Conservation (phyloP, 129 eudicot species). For the Flaveria robusta region DNA sequence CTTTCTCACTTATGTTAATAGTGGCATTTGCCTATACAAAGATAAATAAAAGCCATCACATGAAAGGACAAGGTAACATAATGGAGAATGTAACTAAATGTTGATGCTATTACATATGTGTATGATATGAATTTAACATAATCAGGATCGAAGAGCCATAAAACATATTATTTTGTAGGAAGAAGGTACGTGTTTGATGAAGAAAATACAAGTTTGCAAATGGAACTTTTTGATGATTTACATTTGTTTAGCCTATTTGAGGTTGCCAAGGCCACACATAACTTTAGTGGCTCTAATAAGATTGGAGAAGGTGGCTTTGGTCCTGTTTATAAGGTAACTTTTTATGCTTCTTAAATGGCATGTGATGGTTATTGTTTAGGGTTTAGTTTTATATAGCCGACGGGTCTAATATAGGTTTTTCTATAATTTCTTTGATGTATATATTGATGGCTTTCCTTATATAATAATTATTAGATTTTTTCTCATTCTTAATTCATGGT, state of each 20-base stretch:
- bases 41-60: neutral
- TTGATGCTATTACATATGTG: neutral
- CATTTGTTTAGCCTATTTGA: neutral
- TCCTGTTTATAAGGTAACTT: neutral
- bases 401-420: no score
- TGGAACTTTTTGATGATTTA: neutral
- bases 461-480: no score
- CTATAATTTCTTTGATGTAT: no score
- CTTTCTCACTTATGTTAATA: neutral
- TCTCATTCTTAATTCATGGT: no score
- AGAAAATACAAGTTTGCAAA: neutral
- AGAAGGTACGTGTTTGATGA: neutral
- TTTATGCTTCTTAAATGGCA: neutral
- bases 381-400: no score
- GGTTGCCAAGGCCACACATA: neutral
- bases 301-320: conserved; percentile 15
- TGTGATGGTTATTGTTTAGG: neutral
- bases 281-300: neutral
- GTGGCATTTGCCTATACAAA: neutral
- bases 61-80: neutral
- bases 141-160: neutral
- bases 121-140: neutral
- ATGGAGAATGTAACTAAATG: neutral
- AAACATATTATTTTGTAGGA: neutral
- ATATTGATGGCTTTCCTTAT: no score